Evolutionary conservation across 2,329 filamentous ascomycete species (phyloP).

Genomic region (Fusarium sp.): DNA sequence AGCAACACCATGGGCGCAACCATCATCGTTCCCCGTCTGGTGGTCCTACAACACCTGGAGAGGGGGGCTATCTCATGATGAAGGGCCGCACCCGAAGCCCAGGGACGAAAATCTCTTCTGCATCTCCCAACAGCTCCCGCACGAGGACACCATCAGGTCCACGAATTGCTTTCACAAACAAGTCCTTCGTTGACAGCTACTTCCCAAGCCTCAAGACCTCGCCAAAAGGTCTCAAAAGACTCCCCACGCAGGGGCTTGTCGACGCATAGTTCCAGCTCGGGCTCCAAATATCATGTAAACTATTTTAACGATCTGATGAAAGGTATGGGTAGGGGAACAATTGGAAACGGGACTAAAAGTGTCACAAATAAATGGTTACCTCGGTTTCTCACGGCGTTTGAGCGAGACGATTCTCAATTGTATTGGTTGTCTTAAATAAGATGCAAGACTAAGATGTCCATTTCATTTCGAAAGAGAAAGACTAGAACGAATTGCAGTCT

Average conservation of each 20-base stretch:
- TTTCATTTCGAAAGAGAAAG: background rate
- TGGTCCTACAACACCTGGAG: constrained; percentile 58
- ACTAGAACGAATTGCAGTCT: background rate
- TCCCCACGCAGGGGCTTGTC: constrained; percentile 35
- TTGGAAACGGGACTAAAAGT: constrained; percentile 11
- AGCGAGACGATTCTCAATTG: constrained; percentile 10
- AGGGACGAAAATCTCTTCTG: constrained; percentile 47
- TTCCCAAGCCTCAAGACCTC: constrained; percentile 57
- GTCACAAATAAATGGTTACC: constrained; percentile 9
- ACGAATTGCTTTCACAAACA: constrained; percentile 52
- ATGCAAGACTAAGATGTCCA: background rate
- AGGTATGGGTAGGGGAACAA: background rate
- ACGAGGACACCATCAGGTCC: constrained; percentile 64
- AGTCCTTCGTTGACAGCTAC: constrained; percentile 58
- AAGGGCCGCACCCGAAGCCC: constrained; percentile 58
- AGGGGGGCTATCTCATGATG: constrained; percentile 62
- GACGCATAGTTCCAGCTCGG: constrained; percentile 32
- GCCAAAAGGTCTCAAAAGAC: constrained; percentile 54
- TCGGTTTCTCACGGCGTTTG: constrained; percentile 24
- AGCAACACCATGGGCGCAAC: constrained; percentile 56
- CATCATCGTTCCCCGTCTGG: constrained; percentile 62
- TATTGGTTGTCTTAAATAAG: background rate
- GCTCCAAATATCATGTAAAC: constrained; percentile 20
- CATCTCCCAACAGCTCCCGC: constrained; percentile 64
- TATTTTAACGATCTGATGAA: constrained; percentile 44